Evolutionary conservation across 1,139 yeast species (phyloP).

Genomic region (Geotrichum cucujoidarum): DNA sequence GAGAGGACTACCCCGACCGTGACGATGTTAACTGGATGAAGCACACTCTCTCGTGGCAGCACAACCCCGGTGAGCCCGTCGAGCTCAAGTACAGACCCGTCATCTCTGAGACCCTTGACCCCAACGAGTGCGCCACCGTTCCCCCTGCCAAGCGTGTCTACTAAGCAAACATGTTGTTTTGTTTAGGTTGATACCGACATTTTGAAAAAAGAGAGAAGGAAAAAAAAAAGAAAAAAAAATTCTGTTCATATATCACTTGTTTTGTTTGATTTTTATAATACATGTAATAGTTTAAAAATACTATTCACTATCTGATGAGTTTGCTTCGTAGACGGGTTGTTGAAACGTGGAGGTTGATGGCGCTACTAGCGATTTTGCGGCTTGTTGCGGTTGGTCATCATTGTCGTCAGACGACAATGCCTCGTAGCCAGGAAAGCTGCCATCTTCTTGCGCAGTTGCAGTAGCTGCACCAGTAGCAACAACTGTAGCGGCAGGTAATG

Average conservation of each 20-base stretch:
- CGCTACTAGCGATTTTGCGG: background rate
- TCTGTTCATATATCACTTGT: conserved; percentile 3
- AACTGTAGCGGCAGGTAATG: background rate
- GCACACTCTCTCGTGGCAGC: conserved; percentile 93
- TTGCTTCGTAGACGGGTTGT: background rate
- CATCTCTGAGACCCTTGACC: conserved; percentile 78
- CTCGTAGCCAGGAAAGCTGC: background rate
- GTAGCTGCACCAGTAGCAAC: background rate
- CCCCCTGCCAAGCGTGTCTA: conserved; percentile 97
- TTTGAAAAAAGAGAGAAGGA: background rate
- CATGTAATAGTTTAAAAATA: background rate
- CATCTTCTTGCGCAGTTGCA: background rate
- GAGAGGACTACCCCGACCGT: conserved; percentile 95
- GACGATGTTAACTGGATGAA: conserved; percentile 97
- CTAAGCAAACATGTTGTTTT: conserved; percentile 34
- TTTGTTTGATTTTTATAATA: conserved; percentile 2
- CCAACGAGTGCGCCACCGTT: conserved; percentile 86
- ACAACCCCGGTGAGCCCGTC: conserved; percentile 62
- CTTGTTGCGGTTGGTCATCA: background rate
- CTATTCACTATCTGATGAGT: conserved; percentile 8
- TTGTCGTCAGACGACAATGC: background rate
- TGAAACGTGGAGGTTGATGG: background rate
- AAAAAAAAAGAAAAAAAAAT: conserved; percentile 2
- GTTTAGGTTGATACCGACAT: too few species aligned
- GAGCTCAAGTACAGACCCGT: conserved; percentile 83